phyloP scores from a whole-genome alignment of 139 green algal species.

The Mesotaenium endlicherianum region DNA sequence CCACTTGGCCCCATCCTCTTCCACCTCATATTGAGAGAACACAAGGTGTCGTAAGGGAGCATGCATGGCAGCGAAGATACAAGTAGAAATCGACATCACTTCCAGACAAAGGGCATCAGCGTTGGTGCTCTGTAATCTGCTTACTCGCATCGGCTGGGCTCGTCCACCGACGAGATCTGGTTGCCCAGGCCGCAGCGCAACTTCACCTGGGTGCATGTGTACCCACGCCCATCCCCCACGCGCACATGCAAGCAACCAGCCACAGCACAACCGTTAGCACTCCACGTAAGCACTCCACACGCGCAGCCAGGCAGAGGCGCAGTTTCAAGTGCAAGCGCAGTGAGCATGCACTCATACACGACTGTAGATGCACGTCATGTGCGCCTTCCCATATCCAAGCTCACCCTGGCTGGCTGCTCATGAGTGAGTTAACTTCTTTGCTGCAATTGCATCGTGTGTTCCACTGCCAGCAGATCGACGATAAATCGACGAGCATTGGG shows the following conservation, averaged over 20 bases:
- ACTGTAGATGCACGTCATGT: too few relatives aligned
- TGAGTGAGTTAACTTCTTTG: too few relatives aligned
- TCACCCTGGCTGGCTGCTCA: too few relatives aligned
- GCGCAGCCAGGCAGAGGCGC: neutral
- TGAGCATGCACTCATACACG: too few relatives aligned
- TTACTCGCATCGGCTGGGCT: constrained; percentile 53
- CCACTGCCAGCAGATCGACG: too few relatives aligned
- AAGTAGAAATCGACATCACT: neutral
- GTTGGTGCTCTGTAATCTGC: neutral
- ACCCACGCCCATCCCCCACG: neutral
- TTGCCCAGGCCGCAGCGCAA: constrained; percentile 42
- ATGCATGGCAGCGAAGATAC: neutral
- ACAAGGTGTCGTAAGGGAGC: neutral
- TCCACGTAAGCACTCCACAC: neutral
- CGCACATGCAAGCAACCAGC: neutral
- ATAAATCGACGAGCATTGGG: too few relatives aligned
- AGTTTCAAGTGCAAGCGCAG: neutral
- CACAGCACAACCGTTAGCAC: neutral
- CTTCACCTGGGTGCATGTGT: constrained; percentile 37
- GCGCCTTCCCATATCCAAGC: neutral
- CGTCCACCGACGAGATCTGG: constrained; percentile 32
- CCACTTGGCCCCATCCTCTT: neutral
- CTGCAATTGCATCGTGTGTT: too few relatives aligned
- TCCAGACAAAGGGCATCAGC: neutral
- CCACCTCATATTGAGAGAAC: neutral